These are phyloP conservation scores for Podaxis rugospora DNA, from an alignment of 768 basidiomycete genomes.

Conservation along the genomic window DNA sequence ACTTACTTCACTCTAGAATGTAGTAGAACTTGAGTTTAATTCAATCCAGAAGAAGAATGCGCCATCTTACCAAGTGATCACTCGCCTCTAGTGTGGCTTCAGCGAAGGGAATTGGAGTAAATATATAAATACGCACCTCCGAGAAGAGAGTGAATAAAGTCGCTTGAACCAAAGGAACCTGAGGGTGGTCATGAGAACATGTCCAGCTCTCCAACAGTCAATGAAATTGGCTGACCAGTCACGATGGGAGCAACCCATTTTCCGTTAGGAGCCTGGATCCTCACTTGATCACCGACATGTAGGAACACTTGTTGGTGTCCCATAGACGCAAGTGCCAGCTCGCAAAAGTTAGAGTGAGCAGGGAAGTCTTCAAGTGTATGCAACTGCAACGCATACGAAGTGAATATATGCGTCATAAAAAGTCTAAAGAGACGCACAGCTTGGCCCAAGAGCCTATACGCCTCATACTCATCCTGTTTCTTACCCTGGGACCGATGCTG, in stretches of 20 bases:
- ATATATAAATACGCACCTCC: constrained; percentile 45
- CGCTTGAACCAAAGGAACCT: constrained; percentile 74
- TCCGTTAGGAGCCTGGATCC: constrained; percentile 71
- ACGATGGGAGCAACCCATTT: constrained; percentile 76
- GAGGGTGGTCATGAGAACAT: neutral
- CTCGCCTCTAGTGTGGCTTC: constrained; percentile 42
- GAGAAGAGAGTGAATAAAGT: constrained; percentile 74
- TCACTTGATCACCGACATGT: constrained; percentile 81
- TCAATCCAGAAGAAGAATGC: neutral
- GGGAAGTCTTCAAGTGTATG: constrained; percentile 86
- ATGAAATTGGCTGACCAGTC: constrained; percentile 44
- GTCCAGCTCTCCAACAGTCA: neutral
- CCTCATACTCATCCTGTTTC: constrained; percentile 72
- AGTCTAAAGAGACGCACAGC: constrained; percentile 36
- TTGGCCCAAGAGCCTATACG: constrained; percentile 76
- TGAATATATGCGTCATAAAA: neutral
- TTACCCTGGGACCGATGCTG: constrained; percentile 50
- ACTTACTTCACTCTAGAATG: constrained; percentile 29
- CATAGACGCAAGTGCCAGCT: constrained; percentile 69
- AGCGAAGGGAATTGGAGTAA: neutral
- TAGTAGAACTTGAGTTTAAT: neutral
- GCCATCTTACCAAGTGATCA: constrained; percentile 50
- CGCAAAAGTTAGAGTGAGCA: constrained; percentile 89
- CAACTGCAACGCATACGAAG: constrained; percentile 35
- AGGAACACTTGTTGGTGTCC: constrained; percentile 77